Percentiles rank a stretch among this genome's conserved stretches.
These are phyloP conservation scores for sorghum (Sorghum bicolor) DNA, from an alignment of 176 grass and related monocot species.

Conservation along the genomic window DNA sequence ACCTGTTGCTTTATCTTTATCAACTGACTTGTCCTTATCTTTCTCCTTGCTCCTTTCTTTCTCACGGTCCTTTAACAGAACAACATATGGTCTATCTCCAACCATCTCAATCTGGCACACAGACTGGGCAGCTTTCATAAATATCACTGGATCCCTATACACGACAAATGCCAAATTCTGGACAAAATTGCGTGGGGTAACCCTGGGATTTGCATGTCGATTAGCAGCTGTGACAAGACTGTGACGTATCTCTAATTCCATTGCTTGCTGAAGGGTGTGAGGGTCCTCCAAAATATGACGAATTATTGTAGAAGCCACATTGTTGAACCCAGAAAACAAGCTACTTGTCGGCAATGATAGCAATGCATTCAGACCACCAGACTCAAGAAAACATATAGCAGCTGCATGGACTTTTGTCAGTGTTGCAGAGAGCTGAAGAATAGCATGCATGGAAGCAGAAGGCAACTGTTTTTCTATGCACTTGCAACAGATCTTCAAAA, in stretches of 20 bases:
- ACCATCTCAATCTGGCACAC: slow-evolving; percentile 98
- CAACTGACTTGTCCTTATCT: slow-evolving; percentile 71
- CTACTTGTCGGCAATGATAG: slow-evolving; percentile 73
- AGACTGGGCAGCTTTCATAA: slow-evolving; percentile 90
- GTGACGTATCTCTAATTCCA: slow-evolving; percentile 98
- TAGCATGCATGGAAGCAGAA: slow-evolving; percentile 85
- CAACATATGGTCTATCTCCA: slow-evolving; percentile 85
- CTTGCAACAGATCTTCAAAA: slow-evolving; percentile 86
- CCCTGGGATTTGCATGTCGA: slow-evolving; percentile 78
- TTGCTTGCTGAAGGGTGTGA: slow-evolving; percentile 96
- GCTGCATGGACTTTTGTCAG: slow-evolving; percentile 79
- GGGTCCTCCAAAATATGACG: slow-evolving; percentile 98
- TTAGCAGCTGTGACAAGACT: slow-evolving; percentile 79
- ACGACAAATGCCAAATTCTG: slow-evolving; percentile 90
- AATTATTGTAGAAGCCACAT: slow-evolving; percentile 82
- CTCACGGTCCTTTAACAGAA: slow-evolving; percentile 86
- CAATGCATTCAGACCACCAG: slow-evolving; percentile 72
- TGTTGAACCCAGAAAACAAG: slow-evolving; percentile 97
- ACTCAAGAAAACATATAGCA: slow-evolving; percentile 79
- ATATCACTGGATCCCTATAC: slow-evolving; percentile 77
- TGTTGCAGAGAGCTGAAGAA: slow-evolving; percentile 90
- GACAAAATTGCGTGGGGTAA: slow-evolving; percentile 83
- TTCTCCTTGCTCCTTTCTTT: slow-evolving; percentile 88
- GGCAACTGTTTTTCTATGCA: slow-evolving; percentile 76
- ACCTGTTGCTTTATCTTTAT: slow-evolving; percentile 55